These are phyloP conservation scores for Talaromyces pinophilus DNA, from an alignment of 2,329 filamentous ascomycete genomes.

Conservation along the genomic window DNA sequence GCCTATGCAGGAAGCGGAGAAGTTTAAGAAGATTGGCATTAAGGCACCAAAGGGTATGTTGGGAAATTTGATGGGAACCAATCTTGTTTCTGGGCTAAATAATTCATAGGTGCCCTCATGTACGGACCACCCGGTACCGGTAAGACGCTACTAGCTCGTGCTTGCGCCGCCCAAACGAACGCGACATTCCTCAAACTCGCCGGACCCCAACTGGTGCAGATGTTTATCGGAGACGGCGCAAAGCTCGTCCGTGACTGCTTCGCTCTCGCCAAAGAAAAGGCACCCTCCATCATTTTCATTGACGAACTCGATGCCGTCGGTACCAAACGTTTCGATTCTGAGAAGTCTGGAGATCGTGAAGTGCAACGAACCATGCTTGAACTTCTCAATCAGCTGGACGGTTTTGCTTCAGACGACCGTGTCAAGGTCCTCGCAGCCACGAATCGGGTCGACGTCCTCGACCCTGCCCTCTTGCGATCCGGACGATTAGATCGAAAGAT, in stretches of 20 bases:
- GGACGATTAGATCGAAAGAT: slow-evolving; percentile 95
- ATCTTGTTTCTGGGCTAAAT: neutral
- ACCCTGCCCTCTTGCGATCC: slow-evolving; percentile 86
- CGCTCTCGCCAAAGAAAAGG: slow-evolving; percentile 96
- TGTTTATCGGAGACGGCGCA: slow-evolving; percentile 98
- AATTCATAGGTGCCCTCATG: slow-evolving; percentile 80
- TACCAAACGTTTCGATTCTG: slow-evolving; percentile 97
- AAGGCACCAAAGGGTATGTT: slow-evolving; percentile 92
- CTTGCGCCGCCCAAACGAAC: slow-evolving; percentile 95
- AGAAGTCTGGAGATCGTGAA: slow-evolving; percentile 96
- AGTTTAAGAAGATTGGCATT: slow-evolving; percentile 99
- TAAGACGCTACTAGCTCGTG: slow-evolving; percentile 71
- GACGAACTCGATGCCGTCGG: slow-evolving; percentile 98
- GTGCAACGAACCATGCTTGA: slow-evolving; percentile 99
- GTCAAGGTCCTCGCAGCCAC: slow-evolving; percentile 96
- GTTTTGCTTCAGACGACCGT: slow-evolving; percentile 93
- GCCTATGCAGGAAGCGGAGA: slow-evolving; percentile 99
- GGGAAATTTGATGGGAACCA: neutral
- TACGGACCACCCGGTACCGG: slow-evolving; percentile 67
- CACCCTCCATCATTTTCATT: slow-evolving; percentile 98
- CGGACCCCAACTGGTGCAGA: slow-evolving; percentile 95
- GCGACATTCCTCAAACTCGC: slow-evolving; percentile 98
- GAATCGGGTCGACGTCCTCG: slow-evolving; percentile 90
- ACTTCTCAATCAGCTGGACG: slow-evolving; percentile 95
- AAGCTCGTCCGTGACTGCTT: slow-evolving; percentile 98